A percentile compares a stretch with the other conserved stretches of the same genome.
phyloP scores from a whole-genome alignment of 257 asterid species.

The Sherardia arvensis region DNA sequence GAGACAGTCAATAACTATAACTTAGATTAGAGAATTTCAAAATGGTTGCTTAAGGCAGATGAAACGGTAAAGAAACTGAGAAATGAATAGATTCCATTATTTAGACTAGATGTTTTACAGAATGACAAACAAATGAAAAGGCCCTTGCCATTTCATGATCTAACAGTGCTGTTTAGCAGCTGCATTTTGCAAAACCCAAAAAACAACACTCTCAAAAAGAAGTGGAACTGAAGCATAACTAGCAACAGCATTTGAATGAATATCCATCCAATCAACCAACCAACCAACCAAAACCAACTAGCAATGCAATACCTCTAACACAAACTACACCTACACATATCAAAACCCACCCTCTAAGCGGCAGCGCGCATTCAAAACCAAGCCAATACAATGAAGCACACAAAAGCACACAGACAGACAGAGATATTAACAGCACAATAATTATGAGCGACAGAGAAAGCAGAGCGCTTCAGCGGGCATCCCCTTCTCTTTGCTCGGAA shows the following conservation, averaged over 20 bases:
- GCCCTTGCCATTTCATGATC: conserved; percentile 18
- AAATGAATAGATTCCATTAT: conserved; percentile 22
- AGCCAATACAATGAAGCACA: conserved; percentile 10
- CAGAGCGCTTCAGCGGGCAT: conserved; percentile 48
- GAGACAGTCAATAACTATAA: too few relatives aligned
- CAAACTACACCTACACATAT: conserved; percentile 11
- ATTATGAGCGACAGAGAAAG: not conserved
- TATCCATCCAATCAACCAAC: conserved; percentile 2
- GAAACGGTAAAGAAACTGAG: not conserved
- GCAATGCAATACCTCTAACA: conserved; percentile 7
- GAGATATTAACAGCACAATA: conserved; percentile 11
- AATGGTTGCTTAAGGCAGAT: not conserved
- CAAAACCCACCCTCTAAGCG: conserved; percentile 8
- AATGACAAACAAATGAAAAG: conserved; percentile 12
- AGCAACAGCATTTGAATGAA: conserved; percentile 14
- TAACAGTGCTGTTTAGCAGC: conserved; percentile 23
- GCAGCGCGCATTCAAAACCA: conserved; percentile 9
- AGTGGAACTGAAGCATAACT: not conserved
- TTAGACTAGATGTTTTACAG: conserved; percentile 18
- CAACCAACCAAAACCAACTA: conserved; percentile 5
- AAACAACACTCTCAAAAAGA: conserved; percentile 9
- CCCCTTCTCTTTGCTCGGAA: conserved; percentile 62
- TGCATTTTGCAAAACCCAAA: conserved; percentile 11
- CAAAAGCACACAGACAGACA: not conserved
- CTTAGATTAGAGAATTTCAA: not conserved